Evolutionary conservation across 139 green algal species (phyloP).

Genomic region (Chlamydomonas sp.): DNA sequence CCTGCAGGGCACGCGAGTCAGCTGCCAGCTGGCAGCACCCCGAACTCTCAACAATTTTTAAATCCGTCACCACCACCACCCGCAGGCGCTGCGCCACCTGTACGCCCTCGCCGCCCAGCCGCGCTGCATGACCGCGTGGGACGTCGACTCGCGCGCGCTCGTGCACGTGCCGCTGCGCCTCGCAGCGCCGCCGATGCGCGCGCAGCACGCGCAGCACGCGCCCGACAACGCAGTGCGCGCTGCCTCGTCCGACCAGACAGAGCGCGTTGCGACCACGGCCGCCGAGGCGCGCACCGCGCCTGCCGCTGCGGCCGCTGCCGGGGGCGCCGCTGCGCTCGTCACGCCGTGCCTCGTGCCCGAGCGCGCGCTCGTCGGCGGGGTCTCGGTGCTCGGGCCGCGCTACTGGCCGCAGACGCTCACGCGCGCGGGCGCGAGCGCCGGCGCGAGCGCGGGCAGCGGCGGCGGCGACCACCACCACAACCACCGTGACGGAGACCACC

Average conservation of each 20-base stretch:
- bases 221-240: neutral
- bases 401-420: constrained; percentile 62
- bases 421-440: neutral
- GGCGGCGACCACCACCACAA: neutral
- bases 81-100: constrained; percentile 86
- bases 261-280: too few relatives aligned
- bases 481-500: neutral
- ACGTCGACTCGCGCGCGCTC: constrained; percentile 61
- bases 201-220: neutral
- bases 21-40: too few relatives aligned
- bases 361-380: constrained; percentile 23
- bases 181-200: neutral
- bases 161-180: constrained; percentile 70
- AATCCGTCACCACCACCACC: too few relatives aligned
- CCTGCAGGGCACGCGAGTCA: too few relatives aligned
- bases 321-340: constrained; percentile 4
- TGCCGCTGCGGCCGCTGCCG: neutral
- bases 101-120: constrained; percentile 82
- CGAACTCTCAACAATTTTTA: too few relatives aligned
- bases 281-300: neutral
- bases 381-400: constrained; percentile 55
- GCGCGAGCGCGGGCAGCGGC: neutral
- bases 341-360: constrained; percentile 74
- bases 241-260: neutral
- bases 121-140: constrained; percentile 69